These are phyloP conservation scores for Emericellopsis cladophorae DNA, from an alignment of 2,329 filamentous ascomycete genomes.

Conservation along the genomic window DNA sequence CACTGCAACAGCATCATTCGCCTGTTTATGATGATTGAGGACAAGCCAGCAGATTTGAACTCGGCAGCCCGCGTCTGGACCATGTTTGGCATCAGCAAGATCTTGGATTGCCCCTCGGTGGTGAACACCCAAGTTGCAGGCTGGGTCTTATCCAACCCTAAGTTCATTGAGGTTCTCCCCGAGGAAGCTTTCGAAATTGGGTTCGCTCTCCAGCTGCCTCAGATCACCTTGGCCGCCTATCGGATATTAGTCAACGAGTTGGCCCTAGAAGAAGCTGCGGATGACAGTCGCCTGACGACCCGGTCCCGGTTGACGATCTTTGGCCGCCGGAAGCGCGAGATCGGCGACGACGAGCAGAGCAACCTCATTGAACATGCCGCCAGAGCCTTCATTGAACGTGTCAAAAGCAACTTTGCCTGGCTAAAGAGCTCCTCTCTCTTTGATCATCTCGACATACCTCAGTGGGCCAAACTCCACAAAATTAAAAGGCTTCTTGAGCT, in stretches of 20 bases:
- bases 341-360: constrained; percentile 38
- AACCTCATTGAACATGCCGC: constrained; percentile 48
- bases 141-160: constrained; percentile 48
- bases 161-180: constrained; percentile 50
- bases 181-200: constrained; percentile 49
- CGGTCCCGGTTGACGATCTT: constrained; percentile 18
- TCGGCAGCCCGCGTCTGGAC: constrained; percentile 57
- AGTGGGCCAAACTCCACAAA: constrained; percentile 18
- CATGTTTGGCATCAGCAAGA: constrained; percentile 46
- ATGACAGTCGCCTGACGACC: not conserved
- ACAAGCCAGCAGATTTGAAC: constrained; percentile 41
- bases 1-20: constrained; percentile 52
- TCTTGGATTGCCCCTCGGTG: constrained; percentile 36
- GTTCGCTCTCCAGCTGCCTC: constrained; percentile 26
- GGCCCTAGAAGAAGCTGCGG: constrained; percentile 31
- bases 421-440: constrained; percentile 20
- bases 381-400: constrained; percentile 34
- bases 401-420: constrained; percentile 16
- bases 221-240: constrained; percentile 36
- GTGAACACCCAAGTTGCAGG: constrained; percentile 36
- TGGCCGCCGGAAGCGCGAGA: constrained; percentile 29
- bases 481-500: constrained; percentile 13
- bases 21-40: constrained; percentile 45
- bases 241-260: constrained; percentile 50
- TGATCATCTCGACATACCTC: constrained; percentile 11